Percentiles rank a stretch among this genome's conserved stretches.
Conservation (phyloP, 2,329 filamentous ascomycete genomes). For the Thermoascus crustaceus region DNA sequence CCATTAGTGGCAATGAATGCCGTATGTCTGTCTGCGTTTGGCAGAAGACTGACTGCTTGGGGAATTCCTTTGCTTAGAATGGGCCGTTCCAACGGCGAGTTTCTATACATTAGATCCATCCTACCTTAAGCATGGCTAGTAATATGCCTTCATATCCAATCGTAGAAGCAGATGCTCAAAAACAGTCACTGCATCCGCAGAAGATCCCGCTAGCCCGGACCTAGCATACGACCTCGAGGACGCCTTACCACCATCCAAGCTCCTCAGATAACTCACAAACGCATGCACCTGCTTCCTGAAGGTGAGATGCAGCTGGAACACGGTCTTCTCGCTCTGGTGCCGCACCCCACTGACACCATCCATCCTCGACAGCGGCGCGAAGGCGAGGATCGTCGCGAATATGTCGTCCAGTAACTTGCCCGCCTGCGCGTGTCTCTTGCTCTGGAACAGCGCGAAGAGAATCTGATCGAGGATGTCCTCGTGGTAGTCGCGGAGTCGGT, state of each 20-base stretch:
- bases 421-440: conserved; percentile 66
- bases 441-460: conserved; percentile 62
- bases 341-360: conserved; percentile 34
- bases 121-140: conserved; percentile 25
- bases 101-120: too few species aligned
- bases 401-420: conserved; percentile 68
- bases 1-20: too few species aligned
- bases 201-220: conserved; percentile 20
- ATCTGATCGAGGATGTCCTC: conserved; percentile 67
- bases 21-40: too few species aligned
- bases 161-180: conserved; percentile 61
- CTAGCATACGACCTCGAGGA: conserved; percentile 26
- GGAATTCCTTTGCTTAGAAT: background rate
- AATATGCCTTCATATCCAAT: conserved; percentile 65
- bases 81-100: too few species aligned
- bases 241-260: conserved; percentile 58
- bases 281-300: conserved; percentile 66
- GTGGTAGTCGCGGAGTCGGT: conserved; percentile 60
- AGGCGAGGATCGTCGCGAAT: conserved; percentile 62
- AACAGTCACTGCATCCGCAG: conserved; percentile 45
- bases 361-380: conserved; percentile 42
- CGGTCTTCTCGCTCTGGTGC: conserved; percentile 30
- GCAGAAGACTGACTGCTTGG: too few species aligned
- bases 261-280: conserved; percentile 63
- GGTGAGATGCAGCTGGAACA: conserved; percentile 49